Evolutionary conservation across 495 filamentous ascomycete genomes (phyloP).

Genomic region (Pyronema omphalodes): DNA sequence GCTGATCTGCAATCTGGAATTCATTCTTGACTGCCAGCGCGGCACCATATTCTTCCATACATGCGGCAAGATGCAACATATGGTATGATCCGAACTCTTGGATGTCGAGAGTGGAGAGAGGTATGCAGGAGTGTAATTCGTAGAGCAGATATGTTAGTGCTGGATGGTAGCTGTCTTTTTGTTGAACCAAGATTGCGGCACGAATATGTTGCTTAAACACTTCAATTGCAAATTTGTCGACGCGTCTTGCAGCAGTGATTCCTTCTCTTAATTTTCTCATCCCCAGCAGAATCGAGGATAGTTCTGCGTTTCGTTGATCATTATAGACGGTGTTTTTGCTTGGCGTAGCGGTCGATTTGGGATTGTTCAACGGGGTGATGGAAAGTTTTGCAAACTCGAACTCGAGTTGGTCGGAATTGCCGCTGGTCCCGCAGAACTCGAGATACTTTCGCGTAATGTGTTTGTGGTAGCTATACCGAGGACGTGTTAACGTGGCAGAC

Average conservation of each 20-base stretch:
- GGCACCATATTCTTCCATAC: constrained; percentile 51
- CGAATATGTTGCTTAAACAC: constrained; percentile 69
- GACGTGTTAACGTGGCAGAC: constrained; percentile 1
- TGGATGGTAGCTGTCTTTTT: constrained; percentile 77
- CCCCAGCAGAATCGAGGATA: constrained; percentile 35
- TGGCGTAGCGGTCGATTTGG: constrained; percentile 6
- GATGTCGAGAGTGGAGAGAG: constrained; percentile 46
- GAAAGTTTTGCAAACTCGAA: constrained; percentile 51
- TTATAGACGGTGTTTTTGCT: constrained; percentile 20
- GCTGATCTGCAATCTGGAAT: constrained; percentile 39
- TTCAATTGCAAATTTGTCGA: constrained; percentile 48
- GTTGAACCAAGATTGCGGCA: constrained; percentile 54
- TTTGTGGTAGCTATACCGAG: constrained; percentile 44
- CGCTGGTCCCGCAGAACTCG: constrained; percentile 56
- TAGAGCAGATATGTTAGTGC: constrained; percentile 63
- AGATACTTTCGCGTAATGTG: constrained; percentile 75
- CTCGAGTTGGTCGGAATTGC: constrained; percentile 48
- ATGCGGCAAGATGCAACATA: constrained; percentile 75
- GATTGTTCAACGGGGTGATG: constrained; percentile 22
- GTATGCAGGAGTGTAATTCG: constrained; percentile 43
- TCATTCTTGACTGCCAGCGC: constrained; percentile 46
- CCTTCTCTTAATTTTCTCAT: constrained; percentile 87
- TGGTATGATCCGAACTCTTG: constrained; percentile 63
- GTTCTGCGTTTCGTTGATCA: constrained; percentile 31
- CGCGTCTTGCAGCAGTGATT: constrained; percentile 51